A percentile compares a stretch with the other conserved stretches of the same genome.
These are phyloP conservation scores for Coprinopsis sp. DNA, from an alignment of 768 basidiomycete species.

Conservation along the genomic window DNA sequence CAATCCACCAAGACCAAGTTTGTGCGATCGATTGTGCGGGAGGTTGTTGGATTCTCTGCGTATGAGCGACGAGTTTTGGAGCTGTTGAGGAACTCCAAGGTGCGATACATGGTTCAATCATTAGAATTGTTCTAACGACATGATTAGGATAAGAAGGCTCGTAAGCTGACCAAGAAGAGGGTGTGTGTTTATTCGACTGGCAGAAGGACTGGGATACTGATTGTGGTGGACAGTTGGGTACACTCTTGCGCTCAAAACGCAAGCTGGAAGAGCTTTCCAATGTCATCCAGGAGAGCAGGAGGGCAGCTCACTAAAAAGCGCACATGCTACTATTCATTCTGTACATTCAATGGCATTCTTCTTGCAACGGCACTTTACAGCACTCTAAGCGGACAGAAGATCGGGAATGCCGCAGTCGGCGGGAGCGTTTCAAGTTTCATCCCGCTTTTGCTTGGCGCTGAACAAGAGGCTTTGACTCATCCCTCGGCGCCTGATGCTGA, in stretches of 20 bases:
- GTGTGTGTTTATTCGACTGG: slow-evolving; percentile 43
- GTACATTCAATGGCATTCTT: no score
- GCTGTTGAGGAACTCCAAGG: slow-evolving; percentile 95
- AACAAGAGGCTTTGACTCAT: no score
- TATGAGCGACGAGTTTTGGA: slow-evolving; percentile 99
- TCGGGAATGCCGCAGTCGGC: no score
- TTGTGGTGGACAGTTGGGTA: slow-evolving; percentile 67
- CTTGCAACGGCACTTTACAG: no score
- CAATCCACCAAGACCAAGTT: slow-evolving; percentile 89
- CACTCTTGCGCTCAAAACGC: slow-evolving; percentile 96
- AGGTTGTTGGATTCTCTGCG: slow-evolving; percentile 96
- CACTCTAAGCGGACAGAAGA: no score
- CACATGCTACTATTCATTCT: not conserved
- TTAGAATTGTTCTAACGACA: not conserved
- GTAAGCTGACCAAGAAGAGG: slow-evolving; percentile 99
- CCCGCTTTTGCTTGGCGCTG: no score
- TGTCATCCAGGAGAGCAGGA: slow-evolving; percentile 91
- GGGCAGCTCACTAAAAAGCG: slow-evolving; percentile 47
- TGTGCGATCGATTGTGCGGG: slow-evolving; percentile 88
- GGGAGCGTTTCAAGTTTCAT: no score
- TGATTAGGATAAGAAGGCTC: slow-evolving; percentile 92
- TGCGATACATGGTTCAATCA: slow-evolving; percentile 30
- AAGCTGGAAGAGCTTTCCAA: slow-evolving; percentile 94
- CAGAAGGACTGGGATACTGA: slow-evolving; percentile 7
- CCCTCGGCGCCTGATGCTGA: no score